phyloP scores from a whole-genome alignment of 2,329 filamentous ascomycete species.

The Cylindrodendrum hubeiense region DNA sequence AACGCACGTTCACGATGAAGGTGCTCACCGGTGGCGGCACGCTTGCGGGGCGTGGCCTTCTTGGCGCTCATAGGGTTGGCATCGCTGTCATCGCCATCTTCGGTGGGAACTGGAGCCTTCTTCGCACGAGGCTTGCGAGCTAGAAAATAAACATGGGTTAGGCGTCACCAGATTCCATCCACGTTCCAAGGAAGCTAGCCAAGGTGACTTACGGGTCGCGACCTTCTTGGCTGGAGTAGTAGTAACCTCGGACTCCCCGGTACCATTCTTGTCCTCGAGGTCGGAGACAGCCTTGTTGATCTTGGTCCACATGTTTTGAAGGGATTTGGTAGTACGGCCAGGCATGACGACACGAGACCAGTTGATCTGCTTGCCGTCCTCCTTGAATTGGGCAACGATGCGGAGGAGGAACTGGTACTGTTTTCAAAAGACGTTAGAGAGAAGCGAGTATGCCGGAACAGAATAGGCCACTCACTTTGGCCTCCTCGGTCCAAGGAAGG shows the following conservation, averaged over 20 bases:
- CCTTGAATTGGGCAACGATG: slow-evolving; percentile 49
- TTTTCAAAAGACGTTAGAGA: background rate
- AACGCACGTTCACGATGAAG: background rate
- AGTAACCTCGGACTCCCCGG: slow-evolving; percentile 3
- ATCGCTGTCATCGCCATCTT: slow-evolving; percentile 23
- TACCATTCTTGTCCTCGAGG: slow-evolving; percentile 43
- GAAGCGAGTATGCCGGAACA: background rate
- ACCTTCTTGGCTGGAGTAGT: slow-evolving; percentile 38
- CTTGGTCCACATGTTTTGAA: slow-evolving; percentile 53
- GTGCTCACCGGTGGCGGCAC: slow-evolving; percentile 26
- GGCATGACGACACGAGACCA: slow-evolving; percentile 52
- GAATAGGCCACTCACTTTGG: slow-evolving; percentile 44
- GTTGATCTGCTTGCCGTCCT: slow-evolving; percentile 49
- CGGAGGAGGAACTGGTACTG: slow-evolving; percentile 53
- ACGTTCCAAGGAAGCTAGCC: too few species aligned
- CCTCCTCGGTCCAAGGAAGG: slow-evolving; percentile 52
- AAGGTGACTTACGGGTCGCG: slow-evolving; percentile 36
- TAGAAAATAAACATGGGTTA: slow-evolving; percentile 15
- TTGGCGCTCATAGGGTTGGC: slow-evolving; percentile 13
- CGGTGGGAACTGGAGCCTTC: slow-evolving; percentile 6
- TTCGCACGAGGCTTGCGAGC: slow-evolving; percentile 42
- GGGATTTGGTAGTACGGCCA: slow-evolving; percentile 53
- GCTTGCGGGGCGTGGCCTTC: slow-evolving; percentile 36
- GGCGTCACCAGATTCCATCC: background rate
- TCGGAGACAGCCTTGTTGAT: slow-evolving; percentile 52